Evolutionary conservation across 495 filamentous ascomycete genomes (phyloP).

Genomic region (Penicillium canescens): DNA sequence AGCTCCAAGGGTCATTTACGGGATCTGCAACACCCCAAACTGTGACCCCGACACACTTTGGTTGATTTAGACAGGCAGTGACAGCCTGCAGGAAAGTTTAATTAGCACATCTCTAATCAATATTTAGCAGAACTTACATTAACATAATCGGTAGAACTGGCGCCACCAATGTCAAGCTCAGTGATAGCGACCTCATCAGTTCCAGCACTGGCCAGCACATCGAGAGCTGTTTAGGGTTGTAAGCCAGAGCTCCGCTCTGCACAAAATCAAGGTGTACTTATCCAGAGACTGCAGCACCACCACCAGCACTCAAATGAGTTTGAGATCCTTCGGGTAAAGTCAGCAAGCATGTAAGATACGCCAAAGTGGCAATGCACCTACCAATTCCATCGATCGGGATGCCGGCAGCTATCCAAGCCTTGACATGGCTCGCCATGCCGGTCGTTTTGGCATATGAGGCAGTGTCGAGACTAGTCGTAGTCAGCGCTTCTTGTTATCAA

Average conservation of each 20-base stretch:
- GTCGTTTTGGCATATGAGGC: conserved; percentile 54
- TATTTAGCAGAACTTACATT: conserved; percentile 26
- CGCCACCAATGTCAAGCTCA: conserved; percentile 65
- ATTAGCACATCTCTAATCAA: neutral
- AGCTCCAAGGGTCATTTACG: conserved; percentile 32
- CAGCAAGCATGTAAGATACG: conserved; percentile 3
- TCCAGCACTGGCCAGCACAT: conserved; percentile 52
- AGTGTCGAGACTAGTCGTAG: conserved; percentile 30
- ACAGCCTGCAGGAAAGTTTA: conserved; percentile 39
- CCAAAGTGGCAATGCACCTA: conserved; percentile 5
- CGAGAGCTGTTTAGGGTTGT: conserved; percentile 46
- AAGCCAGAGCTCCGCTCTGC: neutral
- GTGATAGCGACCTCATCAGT: conserved; percentile 61
- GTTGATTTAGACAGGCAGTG: conserved; percentile 61
- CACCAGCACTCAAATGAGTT: conserved; percentile 47
- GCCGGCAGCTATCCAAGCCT: conserved; percentile 63
- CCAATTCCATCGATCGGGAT: conserved; percentile 75
- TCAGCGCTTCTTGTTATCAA: neutral
- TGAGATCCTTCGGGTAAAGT: conserved; percentile 49
- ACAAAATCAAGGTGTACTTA: conserved; percentile 15
- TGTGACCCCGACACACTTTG: conserved; percentile 72
- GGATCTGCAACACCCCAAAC: conserved; percentile 74
- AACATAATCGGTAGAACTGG: conserved; percentile 60
- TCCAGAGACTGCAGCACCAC: conserved; percentile 10
- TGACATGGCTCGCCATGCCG: conserved; percentile 64